Base-by-base conservation (phyloP, 768 basidiomycete genomes). In the Amanita rimosa region DNA sequence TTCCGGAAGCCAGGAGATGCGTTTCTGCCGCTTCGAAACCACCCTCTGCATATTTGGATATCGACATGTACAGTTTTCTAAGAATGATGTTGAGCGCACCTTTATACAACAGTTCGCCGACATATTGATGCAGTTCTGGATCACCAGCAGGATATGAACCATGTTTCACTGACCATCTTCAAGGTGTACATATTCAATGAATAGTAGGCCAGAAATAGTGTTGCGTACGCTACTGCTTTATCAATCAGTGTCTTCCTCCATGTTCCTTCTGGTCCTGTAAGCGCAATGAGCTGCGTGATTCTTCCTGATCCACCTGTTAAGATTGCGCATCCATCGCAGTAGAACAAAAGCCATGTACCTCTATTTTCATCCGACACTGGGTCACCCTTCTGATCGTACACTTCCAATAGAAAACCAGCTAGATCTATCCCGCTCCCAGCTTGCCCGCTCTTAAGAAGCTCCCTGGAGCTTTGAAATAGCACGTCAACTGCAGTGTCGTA, bases 231-330 rank as follows among this genome's bases (percentile, higher is more conserved):
- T 60, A 97, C 72, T 10, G 88, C 69, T 60, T 79, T 84, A 58
- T 93, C 89, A 33, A 91, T 85, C 44, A 93, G 67, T 1, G 87
- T 91, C 69, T 92, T 94, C 51, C 94, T 72, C 96, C 95, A 99
- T 27, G 82, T 60, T 10, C 90, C 93, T 11, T 71, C 66, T 0
- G 87, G 58, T 3, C 91, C 90, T 44, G 83, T 79, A 48, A 97
- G 70, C 7, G 91, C 92, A 58, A 97, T 86, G 39, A 98, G 74
- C 61, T 98, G 94, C 27, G 90, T 95, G 55, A 97, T 59, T 57
- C 84, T 81, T 54, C 85, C 93, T 95, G 55, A 56, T 57, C 48
- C 52, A 52, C 49, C 62, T 17, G 35, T 31, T 27, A 48, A 31
- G 41, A 14, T 22, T 17, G 35, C 36, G 21, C 31, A 16, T 24